phyloP scores from a whole-genome alignment of 1,284 basidiomycete species.

The Cerrena zonata region DNA sequence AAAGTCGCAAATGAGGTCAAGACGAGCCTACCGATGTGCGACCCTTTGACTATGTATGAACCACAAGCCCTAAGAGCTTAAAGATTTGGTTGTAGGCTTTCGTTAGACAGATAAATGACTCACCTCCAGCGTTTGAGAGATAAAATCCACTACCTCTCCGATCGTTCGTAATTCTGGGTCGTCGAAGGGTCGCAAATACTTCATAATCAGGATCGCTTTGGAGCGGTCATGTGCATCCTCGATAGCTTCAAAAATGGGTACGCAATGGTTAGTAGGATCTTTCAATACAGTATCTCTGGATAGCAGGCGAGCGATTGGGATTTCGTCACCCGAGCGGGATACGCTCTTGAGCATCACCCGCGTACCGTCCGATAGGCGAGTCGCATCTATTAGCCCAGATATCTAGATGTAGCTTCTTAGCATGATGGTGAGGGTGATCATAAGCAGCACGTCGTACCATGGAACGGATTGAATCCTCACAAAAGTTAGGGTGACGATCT shows the following conservation, averaged over 20 bases:
- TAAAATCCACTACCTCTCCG: constrained; percentile 23
- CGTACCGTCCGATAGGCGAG: not conserved
- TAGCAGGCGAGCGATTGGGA: not conserved
- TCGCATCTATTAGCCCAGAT: not conserved
- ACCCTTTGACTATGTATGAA: constrained; percentile 35
- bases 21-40: constrained; percentile 32
- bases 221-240: constrained; percentile 11
- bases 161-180: constrained; percentile 20
- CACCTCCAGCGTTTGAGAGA: constrained; percentile 32
- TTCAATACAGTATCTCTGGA: not conserved
- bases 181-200: constrained; percentile 17
- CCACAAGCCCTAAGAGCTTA: constrained; percentile 31
- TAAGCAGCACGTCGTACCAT: too few species aligned
- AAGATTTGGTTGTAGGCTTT: too few species aligned
- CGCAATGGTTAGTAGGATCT: constrained; percentile 19
- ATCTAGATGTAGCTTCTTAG: too few species aligned
- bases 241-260: constrained; percentile 18
- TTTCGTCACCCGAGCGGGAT: constrained; percentile 15
- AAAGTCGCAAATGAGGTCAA: not conserved
- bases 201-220: constrained; percentile 18
- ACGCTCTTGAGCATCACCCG: not conserved
- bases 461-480: not conserved
- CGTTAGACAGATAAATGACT: too few species aligned
- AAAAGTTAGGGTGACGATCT: not conserved
- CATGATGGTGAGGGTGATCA: too few species aligned